Evolutionary conservation across 2,329 filamentous ascomycete species (phyloP), one percentile per base, ranked within the genome.

Genomic region (Penicillium glabrum): DNA sequence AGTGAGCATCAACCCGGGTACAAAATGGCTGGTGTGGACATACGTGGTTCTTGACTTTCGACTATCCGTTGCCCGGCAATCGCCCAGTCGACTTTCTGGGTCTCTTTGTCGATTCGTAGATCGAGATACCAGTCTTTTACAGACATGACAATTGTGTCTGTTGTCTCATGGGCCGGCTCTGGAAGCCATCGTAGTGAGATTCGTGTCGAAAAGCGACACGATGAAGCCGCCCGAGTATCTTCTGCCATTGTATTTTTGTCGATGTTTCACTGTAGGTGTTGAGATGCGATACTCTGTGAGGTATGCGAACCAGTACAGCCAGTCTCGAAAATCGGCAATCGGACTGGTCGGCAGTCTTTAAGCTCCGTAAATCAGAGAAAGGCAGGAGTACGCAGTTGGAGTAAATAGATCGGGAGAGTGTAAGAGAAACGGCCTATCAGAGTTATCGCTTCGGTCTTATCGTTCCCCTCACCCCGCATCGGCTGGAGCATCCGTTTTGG

Each of bases 111-210:
- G 16, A 79, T 70, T 13, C 77, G 73, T 1, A 79, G 63, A 61
- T 79, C 77, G 5, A 79, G 69, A 52, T 76, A 79, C 69, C 75
- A 79, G 46, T 70, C 72, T 10, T 71, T 72, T 0, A 79, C 73
- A 10, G 74, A 75, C 59, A 79, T 70, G 50, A 78, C 75, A 6
- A 77, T 65, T 7, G 77, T 79, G 51, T 79, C 75, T 13, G 77
- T 79, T 35, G 71, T 75, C 57, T 79, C 77, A 27, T 70, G 73
- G 1, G 75, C 61, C 0, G 72, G 62, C 16, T 74, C 75, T 9
- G 75, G 75, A 1, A 72, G 68, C 77, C 77, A 79, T 61, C 75
- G 74, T 26, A 79, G 64, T 24, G 75, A 77, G 41, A 79, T 69
- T 23, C 77, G 72, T 9, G 74, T 78, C 11, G 76, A 78, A 47